Evolutionary conservation across 2,329 filamentous ascomycete species (phyloP).

Genomic region (Colletotrichum tropicicola): DNA sequence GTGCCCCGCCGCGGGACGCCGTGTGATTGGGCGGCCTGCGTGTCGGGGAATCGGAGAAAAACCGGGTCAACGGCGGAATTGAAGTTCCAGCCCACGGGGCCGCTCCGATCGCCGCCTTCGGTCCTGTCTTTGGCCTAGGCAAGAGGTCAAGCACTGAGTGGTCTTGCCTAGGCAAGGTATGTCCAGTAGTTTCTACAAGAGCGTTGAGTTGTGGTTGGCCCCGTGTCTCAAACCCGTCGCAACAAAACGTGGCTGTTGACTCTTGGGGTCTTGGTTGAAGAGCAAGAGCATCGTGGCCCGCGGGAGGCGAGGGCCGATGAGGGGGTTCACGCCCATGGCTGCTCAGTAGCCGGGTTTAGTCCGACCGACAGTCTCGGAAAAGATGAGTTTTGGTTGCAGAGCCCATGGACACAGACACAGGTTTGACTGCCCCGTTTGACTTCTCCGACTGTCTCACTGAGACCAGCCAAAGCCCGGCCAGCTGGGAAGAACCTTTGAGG

Average conservation of each 20-base stretch:
- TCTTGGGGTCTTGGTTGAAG: not conserved
- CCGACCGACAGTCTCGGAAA: not conserved
- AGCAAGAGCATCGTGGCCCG: not conserved
- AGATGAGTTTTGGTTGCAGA: too few relatives aligned
- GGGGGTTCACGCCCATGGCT: not conserved
- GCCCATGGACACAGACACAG: too few relatives aligned
- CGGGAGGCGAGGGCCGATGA: not conserved
- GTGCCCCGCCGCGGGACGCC: not conserved
- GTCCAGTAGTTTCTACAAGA: not conserved
- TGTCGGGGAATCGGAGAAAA: slow-evolving; percentile 11
- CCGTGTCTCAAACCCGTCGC: not conserved
- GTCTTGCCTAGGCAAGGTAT: not conserved
- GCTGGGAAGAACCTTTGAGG: not conserved
- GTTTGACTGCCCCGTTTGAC: not conserved
- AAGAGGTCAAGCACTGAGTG: not conserved
- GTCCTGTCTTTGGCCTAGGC: not conserved
- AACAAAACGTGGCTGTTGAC: not conserved
- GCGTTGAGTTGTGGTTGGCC: not conserved
- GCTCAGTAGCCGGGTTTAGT: not conserved
- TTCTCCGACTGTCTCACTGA: slow-evolving; percentile 6
- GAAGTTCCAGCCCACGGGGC: slow-evolving; percentile 1
- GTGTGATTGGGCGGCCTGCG: slow-evolving; percentile 6
- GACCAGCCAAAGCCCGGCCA: not conserved
- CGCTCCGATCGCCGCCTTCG: slow-evolving; percentile 12
- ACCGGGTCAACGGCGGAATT: not conserved